Evolutionary conservation across 768 basidiomycete genomes (phyloP), one percentile per base, ranked within the genome.

Genomic region (Phanerodontia chrysosporium): DNA sequence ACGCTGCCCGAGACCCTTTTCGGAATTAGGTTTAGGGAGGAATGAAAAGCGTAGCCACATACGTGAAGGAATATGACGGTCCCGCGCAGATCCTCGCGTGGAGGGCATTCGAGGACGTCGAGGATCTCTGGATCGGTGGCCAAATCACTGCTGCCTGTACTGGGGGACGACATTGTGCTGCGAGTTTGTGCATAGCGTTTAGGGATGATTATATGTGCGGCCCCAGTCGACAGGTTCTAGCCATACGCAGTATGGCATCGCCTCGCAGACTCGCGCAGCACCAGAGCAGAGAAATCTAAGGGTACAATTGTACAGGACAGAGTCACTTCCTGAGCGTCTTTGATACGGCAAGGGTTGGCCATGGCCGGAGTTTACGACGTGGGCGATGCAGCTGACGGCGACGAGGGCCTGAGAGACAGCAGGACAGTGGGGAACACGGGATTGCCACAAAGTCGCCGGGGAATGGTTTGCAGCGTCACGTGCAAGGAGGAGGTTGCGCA

Each of bases 1-100:
- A 5, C 65, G 70, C 55, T 78, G 77, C n/a, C 77, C 76, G 1
- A 78, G 64, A 4, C 76, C 77, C 77, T 78, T 42, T 4, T 39
- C 48, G 29, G 35, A 49, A 36, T 35, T 36, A 30, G 22, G n/a
- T 28, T 30, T n/a, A 28, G 59, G 18, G 16, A 30, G 22, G 46
- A 30, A 27, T 10, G 21, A 48, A 4, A 49, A 56, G 45, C 14
- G 4, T 2, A 24, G n/a, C 24, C 10, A 61, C 66, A 24, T 62
- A 69, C 70, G 57, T 73, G 72, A 25, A 69, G 52, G 45, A 73
- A 73, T 35, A 73, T 63, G 39, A 73, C 65, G 10, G 70, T 71
- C 3, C 65, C 70, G 39, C 21, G 60, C 35, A 36, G 64, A 67
- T 24, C 45, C 52, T 22, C 32, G 35, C 21, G 45, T 58, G 13